These are phyloP conservation scores for Microdochium trichocladiopsis DNA, from an alignment of 2,329 filamentous ascomycete genomes.

Conservation along the genomic window DNA sequence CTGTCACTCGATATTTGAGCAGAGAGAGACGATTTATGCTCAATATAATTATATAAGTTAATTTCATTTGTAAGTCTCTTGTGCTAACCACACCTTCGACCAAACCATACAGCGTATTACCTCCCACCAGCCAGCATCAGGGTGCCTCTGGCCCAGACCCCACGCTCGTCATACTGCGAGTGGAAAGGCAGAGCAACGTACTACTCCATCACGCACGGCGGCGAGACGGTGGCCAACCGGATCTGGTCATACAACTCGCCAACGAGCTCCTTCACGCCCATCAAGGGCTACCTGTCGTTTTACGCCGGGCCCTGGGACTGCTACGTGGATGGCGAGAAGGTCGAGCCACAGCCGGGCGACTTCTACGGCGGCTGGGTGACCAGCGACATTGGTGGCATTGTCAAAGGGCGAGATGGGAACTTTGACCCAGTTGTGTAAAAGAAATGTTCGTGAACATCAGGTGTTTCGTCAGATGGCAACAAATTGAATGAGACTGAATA, in stretches of 20 bases:
- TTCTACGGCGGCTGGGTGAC: conserved; percentile 62
- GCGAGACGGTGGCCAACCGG: conserved; percentile 37
- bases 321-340: conserved; percentile 53
- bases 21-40: no score
- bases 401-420: conserved; percentile 34
- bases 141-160: conserved; percentile 36
- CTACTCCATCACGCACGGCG: conserved; percentile 34
- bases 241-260: conserved; percentile 55
- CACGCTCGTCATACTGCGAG: conserved; percentile 43
- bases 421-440: conserved; percentile 26
- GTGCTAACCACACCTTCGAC: no score
- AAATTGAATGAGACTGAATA: no score
- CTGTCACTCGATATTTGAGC: no score
- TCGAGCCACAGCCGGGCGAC: conserved; percentile 51
- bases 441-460: neutral
- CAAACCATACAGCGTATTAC: conserved; percentile 43
- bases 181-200: conserved; percentile 57
- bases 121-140: conserved; percentile 43
- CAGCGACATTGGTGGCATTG: conserved; percentile 47
- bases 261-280: conserved; percentile 39
- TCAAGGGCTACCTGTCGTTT: conserved; percentile 51
- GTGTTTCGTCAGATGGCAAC: no score
- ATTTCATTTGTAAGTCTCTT: no score
- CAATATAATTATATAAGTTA: no score
- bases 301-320: conserved; percentile 57